Evolutionary conservation across 768 basidiomycete genomes (phyloP).

Genomic region (Porpolomopsis calyptriformis): DNA sequence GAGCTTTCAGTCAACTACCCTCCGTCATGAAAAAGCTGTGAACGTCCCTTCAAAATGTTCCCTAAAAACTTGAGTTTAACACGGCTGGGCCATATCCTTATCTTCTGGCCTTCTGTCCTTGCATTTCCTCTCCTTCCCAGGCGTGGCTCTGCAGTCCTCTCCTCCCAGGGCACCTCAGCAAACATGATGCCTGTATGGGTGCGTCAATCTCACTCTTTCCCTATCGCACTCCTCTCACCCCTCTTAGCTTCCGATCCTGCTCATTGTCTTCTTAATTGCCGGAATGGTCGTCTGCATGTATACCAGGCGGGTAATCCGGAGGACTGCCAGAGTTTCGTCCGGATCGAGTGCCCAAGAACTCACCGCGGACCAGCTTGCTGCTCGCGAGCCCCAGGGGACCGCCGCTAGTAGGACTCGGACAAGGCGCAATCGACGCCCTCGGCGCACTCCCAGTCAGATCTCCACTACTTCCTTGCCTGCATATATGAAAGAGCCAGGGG

Average conservation of each 20-base stretch:
- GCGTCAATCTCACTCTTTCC: not conserved
- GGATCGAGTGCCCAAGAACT: conserved; percentile 23
- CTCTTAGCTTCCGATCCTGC: not conserved
- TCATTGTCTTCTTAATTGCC: not conserved
- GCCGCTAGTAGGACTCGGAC: conserved; percentile 23
- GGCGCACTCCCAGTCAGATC: conserved; percentile 69
- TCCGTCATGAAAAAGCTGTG: no score
- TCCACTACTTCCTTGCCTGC: conserved; percentile 67
- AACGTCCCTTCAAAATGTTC: no score
- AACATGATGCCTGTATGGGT: conserved; percentile 2
- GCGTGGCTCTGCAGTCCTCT: not conserved
- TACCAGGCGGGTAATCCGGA: not conserved
- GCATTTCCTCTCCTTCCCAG: not conserved
- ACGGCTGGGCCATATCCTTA: no score
- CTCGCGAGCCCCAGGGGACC: no score
- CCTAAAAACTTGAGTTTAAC: no score
- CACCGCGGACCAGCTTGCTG: conserved; percentile 51
- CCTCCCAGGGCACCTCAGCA: not conserved
- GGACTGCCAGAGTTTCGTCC: not conserved
- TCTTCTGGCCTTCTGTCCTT: no score
- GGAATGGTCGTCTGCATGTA: not conserved
- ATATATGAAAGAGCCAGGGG: conserved; percentile 80
- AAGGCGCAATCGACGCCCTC: conserved; percentile 33
- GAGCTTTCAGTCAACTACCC: no score
- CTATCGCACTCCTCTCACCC: not conserved